Percentiles rank a stretch among this genome's conserved stretches.
phyloP scores from a whole-genome alignment of 345 rosid species.

The Euphorbia pulcherrima region DNA sequence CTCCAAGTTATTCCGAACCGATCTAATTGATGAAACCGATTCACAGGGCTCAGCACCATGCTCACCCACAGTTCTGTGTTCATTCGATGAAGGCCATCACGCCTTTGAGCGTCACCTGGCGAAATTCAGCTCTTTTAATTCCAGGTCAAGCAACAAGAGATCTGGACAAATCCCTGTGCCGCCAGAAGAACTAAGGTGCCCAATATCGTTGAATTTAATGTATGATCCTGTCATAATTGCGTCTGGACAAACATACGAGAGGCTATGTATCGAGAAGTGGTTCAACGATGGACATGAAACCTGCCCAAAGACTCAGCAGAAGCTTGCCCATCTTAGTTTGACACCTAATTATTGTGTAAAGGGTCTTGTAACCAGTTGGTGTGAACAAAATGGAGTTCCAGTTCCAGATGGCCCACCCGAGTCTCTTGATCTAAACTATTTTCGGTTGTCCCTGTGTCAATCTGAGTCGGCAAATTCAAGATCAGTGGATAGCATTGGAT shows the following conservation, averaged over 20 bases:
- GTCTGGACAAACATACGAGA: constrained; percentile 97
- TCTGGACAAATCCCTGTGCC: constrained; percentile 72
- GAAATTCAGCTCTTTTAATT: constrained; percentile 69
- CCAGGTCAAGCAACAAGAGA: constrained; percentile 46
- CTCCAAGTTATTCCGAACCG: constrained; percentile 86
- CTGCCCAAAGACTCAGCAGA: constrained; percentile 95
- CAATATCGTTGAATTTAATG: constrained; percentile 95
- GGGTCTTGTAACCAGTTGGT: constrained; percentile 93
- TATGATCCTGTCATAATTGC: constrained; percentile 93
- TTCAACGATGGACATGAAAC: constrained; percentile 81
- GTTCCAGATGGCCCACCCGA: constrained; percentile 76
- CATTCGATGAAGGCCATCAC: constrained; percentile 50
- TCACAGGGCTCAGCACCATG: constrained; percentile 86
- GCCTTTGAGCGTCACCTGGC: constrained; percentile 81
- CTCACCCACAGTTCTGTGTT: constrained; percentile 67
- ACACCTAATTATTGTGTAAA: constrained; percentile 99
- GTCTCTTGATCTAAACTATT: constrained; percentile 80
- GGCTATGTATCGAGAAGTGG: constrained; percentile 96
- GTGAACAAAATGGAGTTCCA: constrained; percentile 80
- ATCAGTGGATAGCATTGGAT: constrained; percentile 45
- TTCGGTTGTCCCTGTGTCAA: constrained; percentile 76
- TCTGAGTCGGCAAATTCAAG: constrained; percentile 58
- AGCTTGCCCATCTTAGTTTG: constrained; percentile 68
- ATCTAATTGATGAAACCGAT: constrained; percentile 76
- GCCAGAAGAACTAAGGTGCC: constrained; percentile 96